phyloP scores from a whole-genome alignment of 1,139 yeast species.

The Pichia cactophila region DNA sequence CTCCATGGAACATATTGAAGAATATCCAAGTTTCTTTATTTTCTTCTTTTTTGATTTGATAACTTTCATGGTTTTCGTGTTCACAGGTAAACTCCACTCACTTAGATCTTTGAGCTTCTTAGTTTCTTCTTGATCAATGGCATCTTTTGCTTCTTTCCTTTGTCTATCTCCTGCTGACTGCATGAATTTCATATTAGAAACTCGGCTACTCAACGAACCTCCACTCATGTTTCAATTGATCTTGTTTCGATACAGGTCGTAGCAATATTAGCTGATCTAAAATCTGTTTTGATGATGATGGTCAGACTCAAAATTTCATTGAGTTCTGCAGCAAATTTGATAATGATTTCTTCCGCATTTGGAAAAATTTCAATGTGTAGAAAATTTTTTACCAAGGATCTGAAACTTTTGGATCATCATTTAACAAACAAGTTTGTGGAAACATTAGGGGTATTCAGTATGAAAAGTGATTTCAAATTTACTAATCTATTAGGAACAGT shows the following conservation, averaged over 20 bases:
- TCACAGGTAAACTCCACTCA: conserved; percentile 50
- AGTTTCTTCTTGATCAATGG: conserved; percentile 29
- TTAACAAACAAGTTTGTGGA: too few species aligned
- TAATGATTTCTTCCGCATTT: not conserved
- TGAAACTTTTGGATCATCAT: too few species aligned
- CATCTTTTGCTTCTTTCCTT: conserved; percentile 26
- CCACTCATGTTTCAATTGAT: conserved; percentile 7
- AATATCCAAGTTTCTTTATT: conserved; percentile 42
- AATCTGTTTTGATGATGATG: not conserved
- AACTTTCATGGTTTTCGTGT: conserved; percentile 22
- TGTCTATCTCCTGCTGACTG: conserved; percentile 10
- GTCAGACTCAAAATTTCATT: too few species aligned
- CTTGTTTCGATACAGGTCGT: not conserved
- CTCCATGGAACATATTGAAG: conserved; percentile 22
- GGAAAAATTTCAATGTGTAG: not conserved
- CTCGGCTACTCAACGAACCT: conserved; percentile 40
- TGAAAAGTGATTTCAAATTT: conserved; percentile 59
- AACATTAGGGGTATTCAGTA: conserved; percentile 14
- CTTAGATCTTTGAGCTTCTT: conserved; percentile 46
- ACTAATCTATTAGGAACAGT: conserved; percentile 92
- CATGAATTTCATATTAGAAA: conserved; percentile 71
- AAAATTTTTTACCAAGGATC: too few species aligned
- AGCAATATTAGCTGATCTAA: not conserved
- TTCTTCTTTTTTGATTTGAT: conserved; percentile 23
- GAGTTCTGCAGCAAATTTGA: too few species aligned